These are phyloP conservation scores for Pseudonectria buxi DNA, from an alignment of 2,329 filamentous ascomycete species.

Conservation along the genomic window DNA sequence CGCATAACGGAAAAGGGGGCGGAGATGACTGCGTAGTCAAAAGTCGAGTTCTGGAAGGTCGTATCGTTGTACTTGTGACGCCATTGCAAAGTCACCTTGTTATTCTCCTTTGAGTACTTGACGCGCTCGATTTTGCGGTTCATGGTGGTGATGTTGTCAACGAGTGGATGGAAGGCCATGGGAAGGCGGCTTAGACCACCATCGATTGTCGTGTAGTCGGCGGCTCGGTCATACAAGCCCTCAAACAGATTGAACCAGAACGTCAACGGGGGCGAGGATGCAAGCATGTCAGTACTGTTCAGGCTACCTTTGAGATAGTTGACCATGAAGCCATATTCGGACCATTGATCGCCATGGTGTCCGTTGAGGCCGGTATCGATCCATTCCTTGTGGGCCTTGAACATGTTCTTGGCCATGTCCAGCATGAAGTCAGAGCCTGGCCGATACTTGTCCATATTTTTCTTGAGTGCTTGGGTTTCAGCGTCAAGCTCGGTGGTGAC, in stretches of 20 bases:
- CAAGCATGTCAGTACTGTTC: background rate
- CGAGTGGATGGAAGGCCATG: too few relatives aligned
- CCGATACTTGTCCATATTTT: constrained; percentile 30
- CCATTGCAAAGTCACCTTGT: constrained; percentile 54
- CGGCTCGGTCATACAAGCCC: constrained; percentile 51
- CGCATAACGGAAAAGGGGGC: constrained; percentile 59
- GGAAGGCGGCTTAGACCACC: constrained; percentile 23
- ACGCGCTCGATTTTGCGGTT: constrained; percentile 50
- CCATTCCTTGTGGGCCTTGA: constrained; percentile 36
- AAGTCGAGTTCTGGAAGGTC: constrained; percentile 40
- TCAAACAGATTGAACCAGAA: background rate
- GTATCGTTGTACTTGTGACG: constrained; percentile 29
- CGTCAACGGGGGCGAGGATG: background rate
- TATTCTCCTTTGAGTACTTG: constrained; percentile 36
- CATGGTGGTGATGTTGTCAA: constrained; percentile 19
- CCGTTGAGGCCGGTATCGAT: constrained; percentile 30
- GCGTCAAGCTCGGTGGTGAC: constrained; percentile 19
- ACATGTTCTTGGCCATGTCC: constrained; percentile 36
- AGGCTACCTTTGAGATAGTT: constrained; percentile 45
- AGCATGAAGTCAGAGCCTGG: constrained; percentile 29
- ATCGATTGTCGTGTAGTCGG: constrained; percentile 59
- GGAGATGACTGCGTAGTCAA: constrained; percentile 60
- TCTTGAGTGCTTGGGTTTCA: constrained; percentile 24
- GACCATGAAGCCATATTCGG: constrained; percentile 55
- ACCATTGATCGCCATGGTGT: constrained; percentile 54